Base-by-base conservation (phyloP, 768 basidiomycete genomes). In the Russula dissimulans region DNA sequence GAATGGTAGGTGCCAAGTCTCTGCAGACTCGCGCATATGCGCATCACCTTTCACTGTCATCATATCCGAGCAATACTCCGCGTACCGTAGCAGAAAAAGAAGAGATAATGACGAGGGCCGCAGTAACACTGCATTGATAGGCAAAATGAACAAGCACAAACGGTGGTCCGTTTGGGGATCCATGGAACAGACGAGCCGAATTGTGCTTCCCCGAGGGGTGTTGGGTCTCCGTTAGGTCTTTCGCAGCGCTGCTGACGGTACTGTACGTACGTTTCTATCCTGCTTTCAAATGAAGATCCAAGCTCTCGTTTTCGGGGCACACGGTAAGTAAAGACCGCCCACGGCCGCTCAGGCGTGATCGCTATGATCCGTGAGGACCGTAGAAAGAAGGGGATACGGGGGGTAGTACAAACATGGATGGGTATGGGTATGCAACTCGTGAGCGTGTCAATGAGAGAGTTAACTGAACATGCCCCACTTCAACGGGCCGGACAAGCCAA, bases 341-440 rank as follows among this genome's bases (percentile, higher is more conserved):
- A 38, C 32, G 15, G 43, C 32, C 43, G 42, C 26, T 38, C 36
- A 45, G 38, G 17, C 1, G 52, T 31, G n/a, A 56, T 39, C 7
- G 47, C 12, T 50, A 29, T 46, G 31, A 54, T 47, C 38, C 29
- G 38, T 12, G 12, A 45, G 18, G 8, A 29, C 14, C 39, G n/a
- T 42, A 48, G 39, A 14, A 38, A 9, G 31, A 31, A 29, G 38
- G 8, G 26, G 32, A 17, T 51, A 56, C 26, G 31, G 17, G 45
- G 22, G 54, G 56, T 29, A 44, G 54, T 52, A 50, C 49, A 26
- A 22, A 50, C 18, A 26, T 52, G 42, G 39, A 60, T 44, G 11
- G 56, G 22, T 51, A 54, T 48, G 7, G 54, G 18, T 51, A 54
- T 57, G 44, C 31, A 38, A 53, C 38, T 58, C 32, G 43, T 57